Evolutionary conservation across 768 basidiomycete species (phyloP).

Genomic region (Podaxis pistillaris): DNA sequence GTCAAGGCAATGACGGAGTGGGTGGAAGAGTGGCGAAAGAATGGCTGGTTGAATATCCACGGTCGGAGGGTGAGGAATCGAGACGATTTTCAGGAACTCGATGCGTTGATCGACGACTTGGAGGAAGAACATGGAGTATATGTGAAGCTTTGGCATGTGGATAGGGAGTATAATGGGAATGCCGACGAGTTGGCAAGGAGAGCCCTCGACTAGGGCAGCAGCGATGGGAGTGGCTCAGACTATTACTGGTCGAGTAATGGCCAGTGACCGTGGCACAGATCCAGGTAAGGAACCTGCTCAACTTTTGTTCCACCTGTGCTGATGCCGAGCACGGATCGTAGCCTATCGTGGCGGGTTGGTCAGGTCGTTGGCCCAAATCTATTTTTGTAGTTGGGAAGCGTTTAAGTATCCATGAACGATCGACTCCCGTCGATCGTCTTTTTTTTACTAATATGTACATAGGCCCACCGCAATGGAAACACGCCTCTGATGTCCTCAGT

Average conservation of each 20-base stretch:
- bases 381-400: no score
- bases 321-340: neutral
- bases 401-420: no score
- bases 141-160: conserved; percentile 8
- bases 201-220: neutral
- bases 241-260: neutral
- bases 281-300: no score
- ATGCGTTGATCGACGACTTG: conserved; percentile 6
- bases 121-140: neutral
- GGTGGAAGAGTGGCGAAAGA: conserved; percentile 12
- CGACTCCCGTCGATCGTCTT: no score
- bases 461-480: no score
- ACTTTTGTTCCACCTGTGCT: neutral
- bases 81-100: conserved; percentile 8
- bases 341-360: no score
- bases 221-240: neutral
- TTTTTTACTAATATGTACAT: no score
- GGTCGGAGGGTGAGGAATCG: conserved; percentile 11
- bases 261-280: neutral
- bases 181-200: neutral
- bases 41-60: conserved; percentile 12
- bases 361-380: no score
- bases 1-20: conserved; percentile 14
- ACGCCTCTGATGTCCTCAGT: no score
- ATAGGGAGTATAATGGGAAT: neutral